Evolutionary conservation across 2,329 filamentous ascomycete genomes (phyloP).

Genomic region (Kalaharituber pfeilii): DNA sequence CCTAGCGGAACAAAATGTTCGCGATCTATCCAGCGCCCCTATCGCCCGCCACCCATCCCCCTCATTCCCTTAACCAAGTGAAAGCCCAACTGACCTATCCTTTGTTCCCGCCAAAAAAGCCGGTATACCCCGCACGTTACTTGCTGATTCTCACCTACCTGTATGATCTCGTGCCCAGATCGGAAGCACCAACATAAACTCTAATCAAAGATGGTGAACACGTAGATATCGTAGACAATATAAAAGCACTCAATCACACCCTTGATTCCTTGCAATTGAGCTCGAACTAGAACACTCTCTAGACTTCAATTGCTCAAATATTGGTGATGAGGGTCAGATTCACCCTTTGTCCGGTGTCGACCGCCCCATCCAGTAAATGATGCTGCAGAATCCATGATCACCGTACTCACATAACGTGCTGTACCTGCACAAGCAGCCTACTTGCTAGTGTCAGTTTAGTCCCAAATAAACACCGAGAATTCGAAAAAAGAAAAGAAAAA

Average conservation of each 20-base stretch:
- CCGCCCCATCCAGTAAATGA: not conserved
- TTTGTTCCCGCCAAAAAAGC: no score
- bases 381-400: constrained; percentile 1
- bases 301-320: not conserved
- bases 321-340: not conserved
- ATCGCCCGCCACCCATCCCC: no score
- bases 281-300: not conserved
- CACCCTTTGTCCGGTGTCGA: not conserved
- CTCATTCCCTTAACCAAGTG: no score
- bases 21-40: not conserved
- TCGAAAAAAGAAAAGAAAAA: not conserved
- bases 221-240: not conserved
- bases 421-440: not conserved
- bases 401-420: not conserved
- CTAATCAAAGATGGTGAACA: not conserved
- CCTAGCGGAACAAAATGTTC: not conserved
- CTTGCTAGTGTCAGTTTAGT: not conserved
- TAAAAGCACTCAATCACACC: not conserved
- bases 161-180: not conserved
- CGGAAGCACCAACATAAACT: not conserved
- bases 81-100: not conserved
- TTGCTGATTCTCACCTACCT: not conserved
- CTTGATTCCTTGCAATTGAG: not conserved
- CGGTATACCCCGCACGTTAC: not conserved
- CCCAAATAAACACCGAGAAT: no score